A percentile compares a stretch with the other conserved stretches of the same genome.
These are phyloP conservation scores for Blumeria hordei DNA, from an alignment of 2,329 filamentous ascomycete species.

Conservation along the genomic window DNA sequence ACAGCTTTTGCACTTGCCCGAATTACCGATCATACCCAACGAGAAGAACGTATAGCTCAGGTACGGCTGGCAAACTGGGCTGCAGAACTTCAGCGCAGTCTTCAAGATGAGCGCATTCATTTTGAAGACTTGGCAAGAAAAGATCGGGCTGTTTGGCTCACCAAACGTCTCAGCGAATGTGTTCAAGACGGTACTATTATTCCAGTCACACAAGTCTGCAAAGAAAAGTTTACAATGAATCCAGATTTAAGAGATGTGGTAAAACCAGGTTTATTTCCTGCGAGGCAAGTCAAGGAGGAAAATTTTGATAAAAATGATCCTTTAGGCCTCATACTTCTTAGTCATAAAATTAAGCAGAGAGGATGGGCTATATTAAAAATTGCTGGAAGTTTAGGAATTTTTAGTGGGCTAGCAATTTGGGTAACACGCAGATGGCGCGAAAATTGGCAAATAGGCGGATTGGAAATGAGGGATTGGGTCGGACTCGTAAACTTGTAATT, in stretches of 20 bases:
- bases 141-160: slow-evolving; percentile 45
- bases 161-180: slow-evolving; percentile 39
- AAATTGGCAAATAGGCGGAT: slow-evolving; percentile 5
- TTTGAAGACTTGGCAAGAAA: slow-evolving; percentile 37
- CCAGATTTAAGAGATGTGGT: slow-evolving; percentile 5
- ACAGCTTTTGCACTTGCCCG: slow-evolving; percentile 34
- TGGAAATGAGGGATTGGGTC: slow-evolving; percentile 9
- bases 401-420: slow-evolving; percentile 50
- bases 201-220: slow-evolving; percentile 19
- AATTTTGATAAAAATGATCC: slow-evolving; percentile 34
- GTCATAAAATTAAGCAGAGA: slow-evolving; percentile 36
- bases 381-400: slow-evolving; percentile 45
- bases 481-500: slow-evolving; percentile 6
- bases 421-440: slow-evolving; percentile 17
- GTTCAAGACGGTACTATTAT: slow-evolving; percentile 39
- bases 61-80: slow-evolving; percentile 67
- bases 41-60: slow-evolving; percentile 36
- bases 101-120: slow-evolving; percentile 46
- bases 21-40: slow-evolving; percentile 31
- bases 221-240: slow-evolving; percentile 4
- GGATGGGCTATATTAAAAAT: slow-evolving; percentile 49
- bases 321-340: slow-evolving; percentile 48
- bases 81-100: slow-evolving; percentile 50
- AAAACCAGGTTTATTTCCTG: slow-evolving; percentile 7
- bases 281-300: slow-evolving; percentile 2